phyloP scores from a whole-genome alignment of 1,139 yeast species.

The Suhomyces taliae region DNA sequence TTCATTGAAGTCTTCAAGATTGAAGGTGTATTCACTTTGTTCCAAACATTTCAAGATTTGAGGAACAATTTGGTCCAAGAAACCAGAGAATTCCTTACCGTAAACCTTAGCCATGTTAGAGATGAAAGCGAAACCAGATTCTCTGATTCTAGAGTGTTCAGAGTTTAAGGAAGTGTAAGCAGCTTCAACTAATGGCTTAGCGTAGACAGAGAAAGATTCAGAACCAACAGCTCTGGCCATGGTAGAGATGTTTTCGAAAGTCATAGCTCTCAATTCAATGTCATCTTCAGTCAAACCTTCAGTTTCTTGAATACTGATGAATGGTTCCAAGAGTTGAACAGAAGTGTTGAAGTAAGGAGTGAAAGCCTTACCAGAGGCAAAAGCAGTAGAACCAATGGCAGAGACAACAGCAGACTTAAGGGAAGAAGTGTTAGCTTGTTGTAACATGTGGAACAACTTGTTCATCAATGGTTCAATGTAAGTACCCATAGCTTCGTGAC shows the following conservation, averaged over 20 bases:
- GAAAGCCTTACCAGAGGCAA: conserved; percentile 87
- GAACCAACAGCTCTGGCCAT: conserved; percentile 98
- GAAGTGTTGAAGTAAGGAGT: conserved; percentile 83
- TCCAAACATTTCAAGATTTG: conserved; percentile 80
- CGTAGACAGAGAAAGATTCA: conserved; percentile 79
- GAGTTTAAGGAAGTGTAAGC: conserved; percentile 79
- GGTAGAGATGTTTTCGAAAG: conserved; percentile 90
- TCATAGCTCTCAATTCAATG: conserved; percentile 82
- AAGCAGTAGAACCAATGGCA: conserved; percentile 96
- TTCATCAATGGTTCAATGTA: conserved; percentile 90
- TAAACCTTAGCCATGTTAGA: conserved; percentile 94
- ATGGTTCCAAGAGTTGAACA: conserved; percentile 77
- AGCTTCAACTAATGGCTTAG: conserved; percentile 86
- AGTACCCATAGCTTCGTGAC: conserved; percentile 77
- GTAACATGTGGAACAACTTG: conserved; percentile 81
- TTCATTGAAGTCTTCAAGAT: conserved; percentile 37
- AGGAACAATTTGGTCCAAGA: conserved; percentile 79
- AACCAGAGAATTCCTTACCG: conserved; percentile 85
- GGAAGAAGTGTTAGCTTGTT: conserved; percentile 59
- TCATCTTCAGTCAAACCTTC: conserved; percentile 79
- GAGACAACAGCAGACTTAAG: conserved; percentile 88
- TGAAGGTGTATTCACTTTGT: conserved; percentile 73
- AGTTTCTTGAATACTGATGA: conserved; percentile 62
- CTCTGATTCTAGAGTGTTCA: conserved; percentile 83
- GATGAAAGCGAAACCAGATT: conserved; percentile 92